Evolutionary conservation across 176 grass and related monocot genomes (phyloP).

Genomic region (Calamus simplicifolius): DNA sequence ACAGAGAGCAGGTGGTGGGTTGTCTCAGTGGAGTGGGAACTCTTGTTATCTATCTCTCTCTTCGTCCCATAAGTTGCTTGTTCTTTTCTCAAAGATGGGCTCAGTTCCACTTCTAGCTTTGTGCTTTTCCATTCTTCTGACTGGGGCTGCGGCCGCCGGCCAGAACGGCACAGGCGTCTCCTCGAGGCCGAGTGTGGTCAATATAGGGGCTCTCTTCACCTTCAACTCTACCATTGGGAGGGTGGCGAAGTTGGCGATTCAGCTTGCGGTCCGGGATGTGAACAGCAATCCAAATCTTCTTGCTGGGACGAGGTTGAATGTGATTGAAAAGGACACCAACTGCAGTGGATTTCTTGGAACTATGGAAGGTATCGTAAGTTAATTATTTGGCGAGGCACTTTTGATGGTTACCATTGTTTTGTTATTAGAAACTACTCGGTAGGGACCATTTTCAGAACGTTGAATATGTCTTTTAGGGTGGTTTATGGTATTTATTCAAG

Average conservation of each 20-base stretch:
- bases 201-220: conserved; percentile 73
- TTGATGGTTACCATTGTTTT: background rate
- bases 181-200: conserved; percentile 27
- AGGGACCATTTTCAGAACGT: no score
- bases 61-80: no score
- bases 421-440: background rate
- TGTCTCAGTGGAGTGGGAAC: no score
- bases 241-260: conserved; percentile 51
- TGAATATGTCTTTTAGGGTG: no score
- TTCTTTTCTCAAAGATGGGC: no score
- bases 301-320: conserved; percentile 37
- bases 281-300: conserved; percentile 49
- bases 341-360: conserved; percentile 88
- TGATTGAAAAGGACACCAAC: conserved; percentile 54
- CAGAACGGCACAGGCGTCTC: no score
- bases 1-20: no score
- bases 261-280: conserved; percentile 66
- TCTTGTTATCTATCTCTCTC: no score
- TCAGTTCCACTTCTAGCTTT: no score
- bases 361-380: conserved; percentile 42
- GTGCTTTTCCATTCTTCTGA: no score
- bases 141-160: no score
- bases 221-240: conserved; percentile 77
- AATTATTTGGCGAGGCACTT: background rate
- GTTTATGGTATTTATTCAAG: no score